Conservation (phyloP, 352 stramenopile genomes). For the Thalassiosira ordinaria region DNA sequence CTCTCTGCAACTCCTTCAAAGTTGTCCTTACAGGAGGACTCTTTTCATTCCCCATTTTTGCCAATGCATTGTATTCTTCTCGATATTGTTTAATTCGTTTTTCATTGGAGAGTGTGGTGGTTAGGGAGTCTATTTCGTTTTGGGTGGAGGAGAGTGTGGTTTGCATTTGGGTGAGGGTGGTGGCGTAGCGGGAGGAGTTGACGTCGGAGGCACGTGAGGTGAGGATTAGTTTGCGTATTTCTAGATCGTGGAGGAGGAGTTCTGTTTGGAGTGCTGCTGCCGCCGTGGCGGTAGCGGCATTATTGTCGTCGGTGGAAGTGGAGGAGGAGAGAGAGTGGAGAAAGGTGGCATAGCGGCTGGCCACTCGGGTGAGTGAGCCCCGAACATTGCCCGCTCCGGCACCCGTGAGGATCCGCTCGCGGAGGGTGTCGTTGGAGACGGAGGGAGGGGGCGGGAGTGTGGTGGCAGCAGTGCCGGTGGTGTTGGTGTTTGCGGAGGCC, state of each 20-base stretch:
- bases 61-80: constrained; percentile 52
- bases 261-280: constrained; percentile 35
- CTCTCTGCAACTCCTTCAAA: constrained; percentile 25
- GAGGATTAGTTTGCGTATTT: constrained; percentile 49
- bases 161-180: constrained; percentile 24
- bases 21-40: constrained; percentile 23
- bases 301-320: not conserved
- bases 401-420: constrained; percentile 48
- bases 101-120: constrained; percentile 18
- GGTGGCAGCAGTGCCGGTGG: not conserved
- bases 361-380: constrained; percentile 44
- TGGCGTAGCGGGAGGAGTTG: constrained; percentile 15
- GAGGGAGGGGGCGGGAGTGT: not conserved
- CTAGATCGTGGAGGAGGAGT: constrained; percentile 46
- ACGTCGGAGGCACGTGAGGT: constrained; percentile 32
- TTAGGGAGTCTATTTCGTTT: constrained; percentile 37
- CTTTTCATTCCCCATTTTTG: constrained; percentile 32
- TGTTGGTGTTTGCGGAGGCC: not conserved
- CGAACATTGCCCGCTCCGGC: constrained; percentile 19
- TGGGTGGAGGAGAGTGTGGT: constrained; percentile 1
- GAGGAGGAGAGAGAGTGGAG: constrained; percentile 6
- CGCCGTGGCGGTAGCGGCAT: not conserved
- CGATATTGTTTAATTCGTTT: constrained; percentile 10
- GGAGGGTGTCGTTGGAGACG: constrained; percentile 43
- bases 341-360: constrained; percentile 33